Conservation (phyloP, 768 basidiomycete species). For the Lyophyllum semitale region DNA sequence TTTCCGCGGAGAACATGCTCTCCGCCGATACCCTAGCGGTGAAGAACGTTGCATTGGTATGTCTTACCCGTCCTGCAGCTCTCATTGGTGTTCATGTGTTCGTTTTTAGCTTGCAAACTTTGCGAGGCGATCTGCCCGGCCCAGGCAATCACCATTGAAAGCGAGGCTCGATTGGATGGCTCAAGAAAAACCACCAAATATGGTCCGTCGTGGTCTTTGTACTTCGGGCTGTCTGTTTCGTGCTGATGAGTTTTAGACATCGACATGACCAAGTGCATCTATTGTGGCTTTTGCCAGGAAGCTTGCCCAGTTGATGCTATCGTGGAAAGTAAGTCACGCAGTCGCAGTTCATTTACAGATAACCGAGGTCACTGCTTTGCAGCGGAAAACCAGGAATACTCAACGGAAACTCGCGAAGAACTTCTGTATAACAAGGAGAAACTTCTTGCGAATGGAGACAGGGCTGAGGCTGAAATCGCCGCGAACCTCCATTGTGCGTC, state of each 20-base stretch:
- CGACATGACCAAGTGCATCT: slow-evolving; percentile 99
- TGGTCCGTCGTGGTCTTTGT: slow-evolving; percentile 47
- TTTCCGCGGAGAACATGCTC: slow-evolving; percentile 97
- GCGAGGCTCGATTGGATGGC: slow-evolving; percentile 93
- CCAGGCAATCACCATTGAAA: slow-evolving; percentile 99
- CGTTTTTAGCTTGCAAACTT: slow-evolving; percentile 84
- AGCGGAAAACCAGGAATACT: slow-evolving; percentile 98
- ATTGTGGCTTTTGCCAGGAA: slow-evolving; percentile 99
- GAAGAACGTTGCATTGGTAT: slow-evolving; percentile 98
- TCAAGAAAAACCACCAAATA: slow-evolving; percentile 98
- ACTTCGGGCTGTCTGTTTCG: slow-evolving; percentile 3
- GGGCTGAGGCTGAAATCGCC: slow-evolving; percentile 96
- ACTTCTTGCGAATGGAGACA: slow-evolving; percentile 92
- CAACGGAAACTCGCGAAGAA: slow-evolving; percentile 97
- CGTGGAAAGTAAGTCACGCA: slow-evolving; percentile 81
- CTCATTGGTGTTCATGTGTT: slow-evolving; percentile 8
- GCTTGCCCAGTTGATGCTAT: slow-evolving; percentile 99
- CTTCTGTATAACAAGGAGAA: slow-evolving; percentile 99
- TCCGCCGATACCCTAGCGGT: slow-evolving; percentile 94
- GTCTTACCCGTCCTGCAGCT: slow-evolving; percentile 27
- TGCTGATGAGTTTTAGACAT: slow-evolving; percentile 61
- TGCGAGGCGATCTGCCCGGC: slow-evolving; percentile 99
- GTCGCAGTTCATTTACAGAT: background rate
- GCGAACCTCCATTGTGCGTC: slow-evolving; percentile 82
- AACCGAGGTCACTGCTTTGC: slow-evolving; percentile 1